phyloP scores from a whole-genome alignment of 805 yeast genomes.

The Priceomyces carsonii region DNA sequence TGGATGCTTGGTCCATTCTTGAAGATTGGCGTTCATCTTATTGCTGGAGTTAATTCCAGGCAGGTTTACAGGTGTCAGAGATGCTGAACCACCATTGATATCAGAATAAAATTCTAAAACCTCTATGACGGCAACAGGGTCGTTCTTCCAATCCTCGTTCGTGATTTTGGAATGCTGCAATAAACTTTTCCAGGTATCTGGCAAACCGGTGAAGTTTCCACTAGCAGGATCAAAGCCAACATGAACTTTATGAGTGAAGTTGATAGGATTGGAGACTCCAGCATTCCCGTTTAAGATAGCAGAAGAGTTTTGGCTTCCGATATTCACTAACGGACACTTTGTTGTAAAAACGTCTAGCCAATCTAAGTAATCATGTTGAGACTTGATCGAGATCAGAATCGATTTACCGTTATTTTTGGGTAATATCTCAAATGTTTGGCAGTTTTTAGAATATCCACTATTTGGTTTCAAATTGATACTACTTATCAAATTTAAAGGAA shows the following conservation, averaged over 20 bases:
- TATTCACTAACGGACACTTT: slow-evolving; percentile 63
- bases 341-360: slow-evolving; percentile 90
- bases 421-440: slow-evolving; percentile 75
- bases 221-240: slow-evolving; percentile 82
- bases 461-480: slow-evolving; percentile 61
- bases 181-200: slow-evolving; percentile 57
- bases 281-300: slow-evolving; percentile 28
- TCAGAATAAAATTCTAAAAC: slow-evolving; percentile 57
- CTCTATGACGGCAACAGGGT: slow-evolving; percentile 64
- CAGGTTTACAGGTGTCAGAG: slow-evolving; percentile 28
- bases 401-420: slow-evolving; percentile 57
- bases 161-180: slow-evolving; percentile 61
- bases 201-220: slow-evolving; percentile 57
- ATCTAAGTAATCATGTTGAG: slow-evolving; percentile 75
- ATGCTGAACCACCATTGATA: slow-evolving; percentile 41
- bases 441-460: slow-evolving; percentile 35
- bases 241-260: slow-evolving; percentile 91
- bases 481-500: slow-evolving; percentile 39
- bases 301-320: slow-evolving; percentile 23
- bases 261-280: slow-evolving; percentile 85
- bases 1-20: slow-evolving; percentile 43
- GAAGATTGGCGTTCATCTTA: slow-evolving; percentile 19
- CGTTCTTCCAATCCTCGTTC: slow-evolving; percentile 61
- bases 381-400: slow-evolving; percentile 71
- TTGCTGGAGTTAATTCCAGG: slow-evolving; percentile 20